Evolutionary conservation across 192 early-diverging fungal species (phyloP), one percentile per base, ranked within the genome.

Genomic region (Geranomyces michiganensis): DNA sequence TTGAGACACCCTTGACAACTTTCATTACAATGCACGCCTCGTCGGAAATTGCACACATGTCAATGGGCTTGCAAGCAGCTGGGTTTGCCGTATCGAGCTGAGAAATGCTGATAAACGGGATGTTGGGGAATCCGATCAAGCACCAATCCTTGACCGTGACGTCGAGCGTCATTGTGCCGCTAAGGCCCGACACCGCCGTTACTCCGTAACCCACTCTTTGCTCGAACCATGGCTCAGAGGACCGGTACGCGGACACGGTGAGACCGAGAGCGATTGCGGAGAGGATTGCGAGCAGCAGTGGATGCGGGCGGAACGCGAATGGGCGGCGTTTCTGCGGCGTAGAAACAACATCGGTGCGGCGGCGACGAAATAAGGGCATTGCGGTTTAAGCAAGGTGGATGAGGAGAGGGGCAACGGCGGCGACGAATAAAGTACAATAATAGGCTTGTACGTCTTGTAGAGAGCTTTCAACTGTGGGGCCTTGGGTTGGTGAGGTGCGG

Each of bases 281-380:
- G 30, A 64, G 62, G 43, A 64, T 19, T 7, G 21, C n/a, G 43
- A 64, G 62, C 3, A 64, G 33, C 33, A 64, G 32, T 6, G 62
- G 62, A 3, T n/a, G 15, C 33, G 62, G 62, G 15, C 62, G 62
- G 62, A 41, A 64, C 1, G 62, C 62, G 58, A 27, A 60, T 9
- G 24, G 17, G 58, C 58, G 58, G 17, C 21, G 58, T 17, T 60
- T 53, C 17, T 4, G 36, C 36, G 36, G 10, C 5, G 3, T 41
- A 41, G 10, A 3, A 10, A 10, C 36, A 41, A 7, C 36, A 7
- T 3, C 36, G 36, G 36, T 41, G 36, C 36, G 36, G 3, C 36
- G 36, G 36, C 10, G 36, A 10, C 36, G 36, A 41, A 41, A 10
- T 3, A 41, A 10, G 10, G 36, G 5, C 36, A 41, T 41, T 41